Base-by-base conservation (phyloP, 176 grass and related monocot species). In the Musa beccarii region DNA sequence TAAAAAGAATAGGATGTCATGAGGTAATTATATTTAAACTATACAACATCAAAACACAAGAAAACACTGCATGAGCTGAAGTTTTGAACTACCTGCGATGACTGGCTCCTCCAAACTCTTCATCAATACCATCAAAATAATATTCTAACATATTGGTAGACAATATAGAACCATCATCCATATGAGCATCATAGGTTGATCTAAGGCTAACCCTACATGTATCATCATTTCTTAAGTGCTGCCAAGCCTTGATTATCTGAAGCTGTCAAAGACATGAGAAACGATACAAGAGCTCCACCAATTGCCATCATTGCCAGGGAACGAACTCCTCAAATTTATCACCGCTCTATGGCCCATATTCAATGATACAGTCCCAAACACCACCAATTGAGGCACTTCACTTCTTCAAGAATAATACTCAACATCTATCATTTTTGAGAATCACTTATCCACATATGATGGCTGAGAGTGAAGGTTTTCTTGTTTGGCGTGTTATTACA, bases 251-350 rank as follows among this genome's bases (percentile, higher is more conserved):
- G 59, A 52, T 79, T 69, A 16, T 57, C 74, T 73, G 61, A 66
- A 76, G 17, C 52, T 66, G 71, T 68, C 68, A 49, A 63, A 80
- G 10, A 62, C 59, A 54, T 83, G 77, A 80, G 68, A 73, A 68
- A 68, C 51, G 53, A 82, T 71, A 72, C 51, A 74, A 50, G 61
- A 63, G 28, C 69, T 69, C 67, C 23, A 68, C 82, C 66, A 80
- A 49, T 69, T 80, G 59, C 73, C 24, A 26, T 83, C 77, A 75
- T 73, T 23, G 9, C 59, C 63, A 76, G 17, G 72, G 15, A n/a
- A n/a, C n/a, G 79, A 72, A 49, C 34, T 67, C 72, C 20, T 80
- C 85, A 72, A 79, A 83, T 49, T 77, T 53, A 76, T 83, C 59
- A 20, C 12, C 11, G 70, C 78, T 67, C 10, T 65, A 53, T 52